Percentiles rank a stretch among this genome's conserved stretches.
These are phyloP conservation scores for Aspergillus aculeatus DNA, from an alignment of 2,329 filamentous ascomycete genomes.

Conservation along the genomic window DNA sequence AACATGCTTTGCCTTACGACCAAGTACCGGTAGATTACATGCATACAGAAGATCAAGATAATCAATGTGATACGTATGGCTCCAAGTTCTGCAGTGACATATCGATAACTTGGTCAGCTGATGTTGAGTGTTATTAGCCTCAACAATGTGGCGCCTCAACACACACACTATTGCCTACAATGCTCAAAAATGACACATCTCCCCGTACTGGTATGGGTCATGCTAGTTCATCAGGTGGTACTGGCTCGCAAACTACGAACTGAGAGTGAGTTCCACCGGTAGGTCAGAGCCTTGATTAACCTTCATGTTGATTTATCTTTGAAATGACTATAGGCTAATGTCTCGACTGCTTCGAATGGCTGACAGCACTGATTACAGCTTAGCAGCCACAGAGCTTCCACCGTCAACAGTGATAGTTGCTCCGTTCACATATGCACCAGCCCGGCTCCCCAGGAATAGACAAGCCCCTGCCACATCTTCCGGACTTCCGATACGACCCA, in stretches of 20 bases:
- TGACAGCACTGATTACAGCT: slow-evolving; percentile 30
- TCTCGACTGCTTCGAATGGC: not conserved
- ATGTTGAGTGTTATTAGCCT: not conserved
- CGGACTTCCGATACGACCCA: slow-evolving; percentile 65
- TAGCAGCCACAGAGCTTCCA: slow-evolving; percentile 46
- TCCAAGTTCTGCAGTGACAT: not conserved
- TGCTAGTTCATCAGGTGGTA: too few relatives aligned
- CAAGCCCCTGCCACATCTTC: slow-evolving; percentile 71
- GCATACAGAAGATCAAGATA: not conserved
- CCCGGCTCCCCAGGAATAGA: slow-evolving; percentile 66
- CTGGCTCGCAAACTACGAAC: too few relatives aligned
- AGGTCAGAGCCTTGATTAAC: not conserved
- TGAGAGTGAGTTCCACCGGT: too few relatives aligned
- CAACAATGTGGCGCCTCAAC: not conserved
- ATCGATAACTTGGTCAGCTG: not conserved
- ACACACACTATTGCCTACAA: not conserved
- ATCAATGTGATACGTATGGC: not conserved
- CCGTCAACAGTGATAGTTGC: slow-evolving; percentile 64
- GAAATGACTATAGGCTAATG: not conserved
- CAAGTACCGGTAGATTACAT: not conserved
- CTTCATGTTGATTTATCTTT: not conserved
- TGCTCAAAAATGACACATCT: not conserved
- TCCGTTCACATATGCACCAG: slow-evolving; percentile 66
- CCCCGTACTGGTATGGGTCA: too few relatives aligned
- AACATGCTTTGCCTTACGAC: not conserved